Percentiles rank a stretch among this genome's conserved stretches.
phyloP scores from a whole-genome alignment of 352 stramenopile species.

The Phytopythium sindhum region DNA sequence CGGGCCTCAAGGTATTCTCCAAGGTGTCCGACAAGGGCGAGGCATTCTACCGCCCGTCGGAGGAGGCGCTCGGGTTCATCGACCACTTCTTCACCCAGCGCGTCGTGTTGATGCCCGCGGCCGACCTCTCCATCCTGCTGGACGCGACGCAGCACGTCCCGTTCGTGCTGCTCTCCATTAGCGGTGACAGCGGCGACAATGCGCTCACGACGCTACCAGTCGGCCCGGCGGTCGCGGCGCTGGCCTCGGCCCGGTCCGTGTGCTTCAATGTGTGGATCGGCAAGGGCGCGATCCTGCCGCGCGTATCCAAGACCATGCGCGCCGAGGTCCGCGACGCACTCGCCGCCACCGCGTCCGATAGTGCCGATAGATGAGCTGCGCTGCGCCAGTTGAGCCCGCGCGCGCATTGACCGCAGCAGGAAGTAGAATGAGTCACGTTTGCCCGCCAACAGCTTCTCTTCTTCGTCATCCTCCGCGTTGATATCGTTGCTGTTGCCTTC shows the following conservation, averaged over 20 bases:
- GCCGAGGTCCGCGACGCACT: slow-evolving; percentile 50
- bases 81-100: slow-evolving; percentile 88
- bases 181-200: slow-evolving; percentile 36
- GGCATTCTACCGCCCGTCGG: slow-evolving; percentile 80
- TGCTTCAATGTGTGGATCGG: slow-evolving; percentile 80
- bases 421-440: slow-evolving; percentile 84
- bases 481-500: neutral
- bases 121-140: slow-evolving; percentile 52
- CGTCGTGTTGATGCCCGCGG: slow-evolving; percentile 32
- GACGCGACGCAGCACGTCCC: slow-evolving; percentile 48
- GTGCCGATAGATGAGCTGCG: neutral
- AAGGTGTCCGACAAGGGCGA: slow-evolving; percentile 67
- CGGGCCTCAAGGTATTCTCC: slow-evolving; percentile 87
- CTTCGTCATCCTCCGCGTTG: slow-evolving; percentile 10
- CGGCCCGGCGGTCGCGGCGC: slow-evolving; percentile 56
- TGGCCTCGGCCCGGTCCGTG: slow-evolving; percentile 36
- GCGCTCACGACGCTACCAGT: slow-evolving; percentile 29
- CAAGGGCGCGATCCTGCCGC: slow-evolving; percentile 64
- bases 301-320: slow-evolving; percentile 67
- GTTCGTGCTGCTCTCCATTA: slow-evolving; percentile 39
- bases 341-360: neutral
- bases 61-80: slow-evolving; percentile 85
- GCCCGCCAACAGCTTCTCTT: slow-evolving; percentile 28
- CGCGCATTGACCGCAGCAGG: slow-evolving; percentile 53
- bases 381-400: slow-evolving; percentile 9